A percentile compares a stretch with the other conserved stretches of the same genome.
phyloP scores from a whole-genome alignment of 257 asterid genomes.

The Solanum pennellii region DNA sequence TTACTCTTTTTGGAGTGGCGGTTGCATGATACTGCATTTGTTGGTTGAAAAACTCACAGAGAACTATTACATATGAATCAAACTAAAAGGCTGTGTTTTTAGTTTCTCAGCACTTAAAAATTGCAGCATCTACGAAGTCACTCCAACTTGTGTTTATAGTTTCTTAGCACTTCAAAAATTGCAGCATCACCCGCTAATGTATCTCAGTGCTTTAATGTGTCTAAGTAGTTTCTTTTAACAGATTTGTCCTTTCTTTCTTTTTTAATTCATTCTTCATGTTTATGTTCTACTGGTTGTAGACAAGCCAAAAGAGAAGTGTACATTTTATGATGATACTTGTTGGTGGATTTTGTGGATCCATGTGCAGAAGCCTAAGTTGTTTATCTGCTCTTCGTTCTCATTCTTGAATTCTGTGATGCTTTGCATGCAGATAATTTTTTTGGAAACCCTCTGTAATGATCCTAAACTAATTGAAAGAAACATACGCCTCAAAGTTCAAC shows the following conservation, averaged over 20 bases:
- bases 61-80: neutral
- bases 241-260: neutral
- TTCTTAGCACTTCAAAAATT: neutral
- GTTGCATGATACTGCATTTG: neutral
- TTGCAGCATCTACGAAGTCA: neutral
- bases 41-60: neutral
- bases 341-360: neutral
- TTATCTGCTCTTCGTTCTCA: neutral
- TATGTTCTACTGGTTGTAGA: neutral
- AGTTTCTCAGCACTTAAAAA: neutral
- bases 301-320: neutral
- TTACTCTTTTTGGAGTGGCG: neutral
- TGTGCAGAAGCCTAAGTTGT: neutral
- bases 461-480: conserved; percentile 80
- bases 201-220: neutral
- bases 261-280: neutral
- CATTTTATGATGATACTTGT: neutral
- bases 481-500: conserved; percentile 99
- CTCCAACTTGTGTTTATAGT: neutral
- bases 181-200: neutral
- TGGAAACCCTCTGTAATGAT: conserved; percentile 94
- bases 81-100: neutral
- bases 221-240: neutral
- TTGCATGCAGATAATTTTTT: conserved; percentile 64
- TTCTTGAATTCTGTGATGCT: conserved; percentile 1